Evolutionary conservation across 495 filamentous ascomycete species (phyloP).

Genomic region (Physcia stellaris): DNA sequence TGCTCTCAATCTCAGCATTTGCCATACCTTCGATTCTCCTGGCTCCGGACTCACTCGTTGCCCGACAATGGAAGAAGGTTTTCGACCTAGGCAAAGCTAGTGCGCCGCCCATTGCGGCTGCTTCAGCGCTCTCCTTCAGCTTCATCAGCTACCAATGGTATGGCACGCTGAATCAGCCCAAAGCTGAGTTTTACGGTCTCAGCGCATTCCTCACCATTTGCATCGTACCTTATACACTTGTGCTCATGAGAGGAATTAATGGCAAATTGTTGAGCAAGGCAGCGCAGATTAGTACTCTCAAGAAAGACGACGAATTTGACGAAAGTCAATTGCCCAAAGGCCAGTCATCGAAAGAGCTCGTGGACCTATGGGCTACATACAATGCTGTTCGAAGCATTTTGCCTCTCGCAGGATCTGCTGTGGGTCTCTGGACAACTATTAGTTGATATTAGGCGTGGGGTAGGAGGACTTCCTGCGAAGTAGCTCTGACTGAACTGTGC

Average conservation of each 20-base stretch:
- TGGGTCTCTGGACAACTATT: no score
- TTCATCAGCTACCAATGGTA: slow-evolving; percentile 30
- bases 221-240: slow-evolving; percentile 37
- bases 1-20: slow-evolving; percentile 26
- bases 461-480: no score
- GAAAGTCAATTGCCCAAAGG: slow-evolving; percentile 21
- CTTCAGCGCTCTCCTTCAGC: slow-evolving; percentile 22
- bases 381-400: slow-evolving; percentile 33
- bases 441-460: no score
- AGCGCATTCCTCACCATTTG: slow-evolving; percentile 26
- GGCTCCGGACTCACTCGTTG: slow-evolving; percentile 36
- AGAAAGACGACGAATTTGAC: slow-evolving; percentile 15
- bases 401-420: slow-evolving; percentile 11
- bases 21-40: slow-evolving; percentile 36
- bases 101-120: slow-evolving; percentile 20
- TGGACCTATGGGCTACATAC: slow-evolving; percentile 41
- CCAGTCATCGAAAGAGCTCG: slow-evolving; percentile 30
- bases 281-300: slow-evolving; percentile 17
- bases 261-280: slow-evolving; percentile 23
- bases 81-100: slow-evolving; percentile 21
- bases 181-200: slow-evolving; percentile 24
- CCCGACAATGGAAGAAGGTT: slow-evolving; percentile 32
- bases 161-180: slow-evolving; percentile 10
- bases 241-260: slow-evolving; percentile 31
- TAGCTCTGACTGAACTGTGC: no score